Percentiles rank a stretch among this genome's conserved stretches.
Conservation (phyloP, 1,284 basidiomycete species). For the Leccinum griseonigrum region DNA sequence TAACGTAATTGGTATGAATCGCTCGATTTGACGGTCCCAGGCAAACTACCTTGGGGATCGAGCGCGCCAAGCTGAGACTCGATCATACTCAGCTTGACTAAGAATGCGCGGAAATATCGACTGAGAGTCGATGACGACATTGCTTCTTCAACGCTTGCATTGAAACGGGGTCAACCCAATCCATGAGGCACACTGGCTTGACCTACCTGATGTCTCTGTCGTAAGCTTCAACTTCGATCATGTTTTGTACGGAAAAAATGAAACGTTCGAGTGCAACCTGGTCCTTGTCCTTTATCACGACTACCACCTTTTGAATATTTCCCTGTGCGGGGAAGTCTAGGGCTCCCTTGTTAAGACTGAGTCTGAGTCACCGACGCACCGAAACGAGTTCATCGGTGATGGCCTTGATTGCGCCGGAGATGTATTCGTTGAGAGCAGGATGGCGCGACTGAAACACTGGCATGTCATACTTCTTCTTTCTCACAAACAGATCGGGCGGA, state of each 20-base stretch:
- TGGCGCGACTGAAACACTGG: conserved; percentile 91
- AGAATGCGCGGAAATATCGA: conserved; percentile 81
- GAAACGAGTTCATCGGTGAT: conserved; percentile 70
- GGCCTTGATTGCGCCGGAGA: conserved; percentile 77
- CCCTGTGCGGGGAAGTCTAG: conserved; percentile 44
- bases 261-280: conserved; percentile 79
- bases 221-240: conserved; percentile 67
- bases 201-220: conserved; percentile 60
- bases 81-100: conserved; percentile 81
- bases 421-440: conserved; percentile 84
- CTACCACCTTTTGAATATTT: conserved; percentile 67
- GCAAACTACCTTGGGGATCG: conserved; percentile 40
- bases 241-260: conserved; percentile 71
- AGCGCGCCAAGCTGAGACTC: conserved; percentile 74
- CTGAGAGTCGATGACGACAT: conserved; percentile 64
- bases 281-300: conserved; percentile 78
- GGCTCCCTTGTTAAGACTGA: background rate
- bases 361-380: conserved; percentile 39
- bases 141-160: conserved; percentile 61
- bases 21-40: background rate
- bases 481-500: conserved; percentile 82
- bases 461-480: conserved; percentile 85
- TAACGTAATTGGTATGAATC: background rate
- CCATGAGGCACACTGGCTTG: background rate
- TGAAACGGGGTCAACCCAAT: conserved; percentile 7